Evolutionary conservation across 768 basidiomycete species (phyloP), one percentile per base, ranked within the genome.

Genomic region (Psilocybe subaeruginosa): DNA sequence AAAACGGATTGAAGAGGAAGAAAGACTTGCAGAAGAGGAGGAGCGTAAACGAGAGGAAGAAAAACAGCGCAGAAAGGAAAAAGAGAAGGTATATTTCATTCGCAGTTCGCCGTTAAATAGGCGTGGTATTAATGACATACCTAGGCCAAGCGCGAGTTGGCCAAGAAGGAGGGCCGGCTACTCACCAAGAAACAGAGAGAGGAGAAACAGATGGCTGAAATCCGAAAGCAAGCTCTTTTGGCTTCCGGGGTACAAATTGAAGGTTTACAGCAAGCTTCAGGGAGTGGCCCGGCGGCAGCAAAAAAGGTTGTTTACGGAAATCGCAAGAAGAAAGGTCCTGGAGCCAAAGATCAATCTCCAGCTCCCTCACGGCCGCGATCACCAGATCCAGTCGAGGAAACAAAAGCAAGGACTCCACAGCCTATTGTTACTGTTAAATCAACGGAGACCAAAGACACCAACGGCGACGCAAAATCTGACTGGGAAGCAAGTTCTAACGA

Each of bases 151-250:
- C 88, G 87, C 54, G 96, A 97, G 68, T 72, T 91, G 54, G 89
- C 92, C 12, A 94, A 92, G 83, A 97, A 95, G 73, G 96, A 99
- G 77, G 97, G 97, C 23, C 86, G 91, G 49, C 78, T 97, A 27
- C 82, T 99, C 53, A 99, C 97, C n/a, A 95, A 97, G 75, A 97
- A 96, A 76, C 96, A 99, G 74, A 97, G 95, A 75, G 91, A 93
- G 70, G 96, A 98, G 73, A 89, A 84, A 67, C 92, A 91, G 19
- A 91, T 88, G 65, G 95, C 94, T 2, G 96, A 98, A 73, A 86
- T 93, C 31, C 89, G 95, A 58, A 92, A 88, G 71, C 87, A 97
- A 71, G 96, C 97, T 2, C 84, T 99, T 55, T 81, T 99, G 53
- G 90, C 92, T 17, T 91, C 92, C 37, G 95, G 95, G 53, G 91